Base-by-base conservation (phyloP, 163 green algal species). In the Scenedesmus sp. region DNA sequence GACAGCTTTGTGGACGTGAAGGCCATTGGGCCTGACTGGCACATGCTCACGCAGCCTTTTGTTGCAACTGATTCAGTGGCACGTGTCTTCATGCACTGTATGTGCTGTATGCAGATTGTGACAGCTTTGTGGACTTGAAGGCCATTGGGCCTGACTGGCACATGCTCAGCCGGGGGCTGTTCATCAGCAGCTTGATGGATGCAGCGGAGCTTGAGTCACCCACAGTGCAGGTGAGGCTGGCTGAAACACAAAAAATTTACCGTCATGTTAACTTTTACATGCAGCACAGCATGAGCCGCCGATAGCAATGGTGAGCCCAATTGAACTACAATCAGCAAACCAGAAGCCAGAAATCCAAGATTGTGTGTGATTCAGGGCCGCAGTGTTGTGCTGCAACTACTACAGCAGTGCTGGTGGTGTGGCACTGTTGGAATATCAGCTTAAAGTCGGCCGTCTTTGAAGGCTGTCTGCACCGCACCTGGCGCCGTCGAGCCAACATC, bases 121-220 rank as follows among this genome's bases (percentile, higher is more conserved):
- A 70, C 10, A 20, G 10, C 62, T 70, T 70, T 12, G 10, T 12
- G 13, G 62, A 12, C 15, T 10, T 16, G 4, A 54, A 34, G 7
- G 8, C n/a, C 7, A 13, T 86, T 23, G 10, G 6, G 15, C 52
- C 81, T n/a, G 54, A 16, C 26, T 9, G 66, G 81, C 10, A 52
- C 6, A 16, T 86, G 10, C 64, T 66, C 8, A 77, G 84, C 59
- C 20, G 59, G 59, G 59, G 23, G 9, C 84, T 88, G 60, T 88
- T 88, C 59, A 52, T 88, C 59, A 60, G 23, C 57, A 79, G 84
- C 59, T 7, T 88, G 23, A 13, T 88, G 62, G 62, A 70, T 70
- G 62, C 62, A 70, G 62, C 18, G 10, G 62, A 70, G 62, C 62
- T 4, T 70, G 62, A 70, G 12, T 23, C 16, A 15, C 9, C 62